Evolutionary conservation across 306 rosid species (phyloP).

Genomic region (Prunus padus): DNA sequence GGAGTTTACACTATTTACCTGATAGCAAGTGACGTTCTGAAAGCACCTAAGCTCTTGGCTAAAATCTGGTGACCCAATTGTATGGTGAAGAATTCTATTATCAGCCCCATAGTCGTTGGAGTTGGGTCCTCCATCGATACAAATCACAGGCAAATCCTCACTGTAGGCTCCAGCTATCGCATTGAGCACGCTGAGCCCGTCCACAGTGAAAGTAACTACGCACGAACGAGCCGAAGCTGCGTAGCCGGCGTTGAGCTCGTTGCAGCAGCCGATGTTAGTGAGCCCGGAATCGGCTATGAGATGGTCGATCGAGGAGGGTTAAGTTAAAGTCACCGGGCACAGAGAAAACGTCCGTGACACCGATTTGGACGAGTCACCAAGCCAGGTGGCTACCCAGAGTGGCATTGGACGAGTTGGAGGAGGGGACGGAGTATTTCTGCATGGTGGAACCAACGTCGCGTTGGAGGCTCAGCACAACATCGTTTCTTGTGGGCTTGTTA

Average conservation of each 20-base stretch:
- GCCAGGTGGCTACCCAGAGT: constrained; percentile 86
- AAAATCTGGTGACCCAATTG: constrained; percentile 84
- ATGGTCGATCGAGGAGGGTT: constrained; percentile 78
- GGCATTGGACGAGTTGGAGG: constrained; percentile 38
- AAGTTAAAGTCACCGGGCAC: constrained; percentile 96
- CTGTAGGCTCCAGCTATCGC: constrained; percentile 89
- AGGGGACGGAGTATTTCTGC: constrained; percentile 13
- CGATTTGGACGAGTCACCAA: constrained; percentile 67
- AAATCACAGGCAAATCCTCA: constrained; percentile 76
- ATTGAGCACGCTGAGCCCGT: constrained; percentile 77
- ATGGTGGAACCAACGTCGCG: constrained; percentile 23
- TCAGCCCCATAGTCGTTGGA: constrained; percentile 66
- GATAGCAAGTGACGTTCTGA: constrained; percentile 74
- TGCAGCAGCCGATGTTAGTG: constrained; percentile 73
- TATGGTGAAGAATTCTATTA: constrained; percentile 73
- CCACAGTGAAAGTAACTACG: constrained; percentile 77
- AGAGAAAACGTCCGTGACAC: constrained; percentile 73
- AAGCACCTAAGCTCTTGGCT: constrained; percentile 82
- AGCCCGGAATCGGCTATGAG: constrained; percentile 68
- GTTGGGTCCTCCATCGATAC: constrained; percentile 91
- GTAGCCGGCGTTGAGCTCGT: constrained; percentile 88
- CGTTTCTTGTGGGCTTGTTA: constrained; percentile 35
- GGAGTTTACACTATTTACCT: constrained; percentile 39
- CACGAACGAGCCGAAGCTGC: too few species aligned
- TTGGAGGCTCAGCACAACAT: constrained; percentile 27